Conservation (phyloP, 1,284 basidiomycete genomes). For the Grifola frondosa region DNA sequence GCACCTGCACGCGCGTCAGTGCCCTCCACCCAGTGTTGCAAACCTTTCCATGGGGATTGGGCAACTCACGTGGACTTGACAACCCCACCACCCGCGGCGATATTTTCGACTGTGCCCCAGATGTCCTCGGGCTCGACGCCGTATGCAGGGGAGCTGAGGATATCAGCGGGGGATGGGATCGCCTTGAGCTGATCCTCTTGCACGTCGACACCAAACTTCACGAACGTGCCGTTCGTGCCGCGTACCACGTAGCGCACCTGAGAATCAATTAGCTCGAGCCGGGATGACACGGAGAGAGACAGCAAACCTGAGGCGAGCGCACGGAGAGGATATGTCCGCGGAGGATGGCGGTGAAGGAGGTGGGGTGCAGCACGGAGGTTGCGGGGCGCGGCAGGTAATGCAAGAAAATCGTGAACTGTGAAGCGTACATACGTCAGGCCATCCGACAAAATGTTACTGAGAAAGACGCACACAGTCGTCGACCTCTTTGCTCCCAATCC, state of each 20-base stretch:
- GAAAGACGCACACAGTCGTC: conserved; percentile 59
- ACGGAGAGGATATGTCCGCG: conserved; percentile 71
- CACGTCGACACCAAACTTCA: conserved; percentile 76
- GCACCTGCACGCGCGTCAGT: conserved; percentile 5
- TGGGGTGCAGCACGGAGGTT: conserved; percentile 35
- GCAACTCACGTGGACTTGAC: conserved; percentile 50
- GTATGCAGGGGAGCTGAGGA: conserved; percentile 38
- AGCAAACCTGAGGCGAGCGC: conserved; percentile 59
- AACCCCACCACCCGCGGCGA: conserved; percentile 48
- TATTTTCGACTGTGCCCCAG: conserved; percentile 59
- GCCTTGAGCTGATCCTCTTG: conserved; percentile 73
- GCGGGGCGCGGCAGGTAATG: conserved; percentile 44
- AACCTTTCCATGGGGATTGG: too few relatives aligned
- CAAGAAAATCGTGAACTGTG: conserved; percentile 69
- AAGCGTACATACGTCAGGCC: not conserved
- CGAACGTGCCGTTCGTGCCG: conserved; percentile 70
- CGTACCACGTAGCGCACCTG: conserved; percentile 69
- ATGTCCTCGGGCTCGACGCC: conserved; percentile 55
- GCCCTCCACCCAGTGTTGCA: not conserved
- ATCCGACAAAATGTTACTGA: not conserved
- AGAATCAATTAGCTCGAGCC: too few relatives aligned
- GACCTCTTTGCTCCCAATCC: conserved; percentile 60
- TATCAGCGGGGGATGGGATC: conserved; percentile 47
- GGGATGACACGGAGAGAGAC: too few relatives aligned
- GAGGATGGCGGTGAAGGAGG: conserved; percentile 68